Percentiles rank a stretch among this genome's conserved stretches.
phyloP scores from a whole-genome alignment of 345 rosid genomes.

The Rhodamnia rubescens region DNA sequence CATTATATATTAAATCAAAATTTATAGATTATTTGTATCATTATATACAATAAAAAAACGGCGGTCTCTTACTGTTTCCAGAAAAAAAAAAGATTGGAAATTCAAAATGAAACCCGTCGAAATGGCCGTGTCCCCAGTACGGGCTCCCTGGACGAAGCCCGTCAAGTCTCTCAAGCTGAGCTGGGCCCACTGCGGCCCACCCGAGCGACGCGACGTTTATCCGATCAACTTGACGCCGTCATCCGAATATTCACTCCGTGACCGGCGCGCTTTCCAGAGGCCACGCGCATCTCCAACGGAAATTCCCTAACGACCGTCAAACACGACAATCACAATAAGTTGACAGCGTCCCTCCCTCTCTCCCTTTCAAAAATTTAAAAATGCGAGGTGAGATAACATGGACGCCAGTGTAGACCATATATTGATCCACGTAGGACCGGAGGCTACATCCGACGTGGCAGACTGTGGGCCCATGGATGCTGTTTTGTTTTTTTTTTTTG shows the following conservation, averaged over 20 bases:
- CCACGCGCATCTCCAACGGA: neutral
- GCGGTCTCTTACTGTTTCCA: neutral
- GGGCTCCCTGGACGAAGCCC: too few relatives aligned
- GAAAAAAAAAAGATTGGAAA: rapidly evolving
- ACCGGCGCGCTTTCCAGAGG: neutral
- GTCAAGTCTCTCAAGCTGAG: neutral
- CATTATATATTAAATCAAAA: too few relatives aligned
- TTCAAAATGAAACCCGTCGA: neutral
- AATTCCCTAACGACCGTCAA: neutral
- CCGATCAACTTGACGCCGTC: neutral
- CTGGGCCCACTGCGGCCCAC: neutral
- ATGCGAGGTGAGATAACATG: neutral
- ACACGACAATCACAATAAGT: neutral
- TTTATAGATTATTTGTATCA: too few relatives aligned
- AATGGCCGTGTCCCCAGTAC: too few relatives aligned
- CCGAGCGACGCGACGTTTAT: neutral
- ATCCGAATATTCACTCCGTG: neutral
- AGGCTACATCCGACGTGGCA: neutral
- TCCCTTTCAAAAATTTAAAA: neutral
- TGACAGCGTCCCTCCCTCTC: neutral
- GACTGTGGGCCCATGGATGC: neutral
- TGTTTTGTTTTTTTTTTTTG: too few relatives aligned
- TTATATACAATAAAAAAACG: neutral
- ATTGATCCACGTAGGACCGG: neutral
- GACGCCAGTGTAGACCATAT: neutral